Evolutionary conservation across 2,329 filamentous ascomycete species (phyloP).

Genomic region (Exophiala lecanii-corni): DNA sequence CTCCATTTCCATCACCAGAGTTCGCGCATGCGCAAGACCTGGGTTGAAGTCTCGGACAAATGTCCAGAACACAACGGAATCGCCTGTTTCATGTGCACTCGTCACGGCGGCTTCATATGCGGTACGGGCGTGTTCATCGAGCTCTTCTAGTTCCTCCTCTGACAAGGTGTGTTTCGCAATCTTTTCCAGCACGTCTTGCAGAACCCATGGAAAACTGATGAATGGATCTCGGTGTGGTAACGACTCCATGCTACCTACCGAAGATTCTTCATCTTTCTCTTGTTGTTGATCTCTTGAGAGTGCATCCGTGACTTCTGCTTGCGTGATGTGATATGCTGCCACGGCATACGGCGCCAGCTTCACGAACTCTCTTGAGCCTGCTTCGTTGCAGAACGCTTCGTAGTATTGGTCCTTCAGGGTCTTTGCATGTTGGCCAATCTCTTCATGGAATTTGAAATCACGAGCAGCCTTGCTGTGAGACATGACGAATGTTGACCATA

Average conservation of each 20-base stretch:
- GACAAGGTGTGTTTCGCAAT: slow-evolving; percentile 48
- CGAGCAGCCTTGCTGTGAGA: slow-evolving; percentile 64
- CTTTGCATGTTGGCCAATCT: slow-evolving; percentile 64
- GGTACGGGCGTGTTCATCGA: background rate
- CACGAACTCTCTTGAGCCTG: slow-evolving; percentile 56
- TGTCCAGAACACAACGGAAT: background rate
- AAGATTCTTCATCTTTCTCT: slow-evolving; percentile 21
- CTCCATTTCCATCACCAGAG: background rate
- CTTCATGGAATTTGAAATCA: slow-evolving; percentile 85
- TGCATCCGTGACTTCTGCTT: slow-evolving; percentile 45
- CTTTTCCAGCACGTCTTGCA: slow-evolving; percentile 64
- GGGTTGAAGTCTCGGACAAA: background rate
- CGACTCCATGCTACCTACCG: slow-evolving; percentile 33
- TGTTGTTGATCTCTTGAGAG: slow-evolving; percentile 11
- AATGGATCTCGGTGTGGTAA: slow-evolving; percentile 62
- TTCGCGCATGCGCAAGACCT: background rate
- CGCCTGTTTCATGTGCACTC: background rate
- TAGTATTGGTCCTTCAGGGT: slow-evolving; percentile 66
- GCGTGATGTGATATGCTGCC: slow-evolving; percentile 73
- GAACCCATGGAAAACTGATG: slow-evolving; percentile 93
- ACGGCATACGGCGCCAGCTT: slow-evolving; percentile 68
- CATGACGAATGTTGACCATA: slow-evolving; percentile 82
- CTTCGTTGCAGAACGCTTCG: slow-evolving; percentile 59
- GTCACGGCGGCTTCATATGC: background rate
- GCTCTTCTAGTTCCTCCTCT: background rate